phyloP scores from a whole-genome alignment of 2,329 filamentous ascomycete species.

The Colletotrichum salicis region DNA sequence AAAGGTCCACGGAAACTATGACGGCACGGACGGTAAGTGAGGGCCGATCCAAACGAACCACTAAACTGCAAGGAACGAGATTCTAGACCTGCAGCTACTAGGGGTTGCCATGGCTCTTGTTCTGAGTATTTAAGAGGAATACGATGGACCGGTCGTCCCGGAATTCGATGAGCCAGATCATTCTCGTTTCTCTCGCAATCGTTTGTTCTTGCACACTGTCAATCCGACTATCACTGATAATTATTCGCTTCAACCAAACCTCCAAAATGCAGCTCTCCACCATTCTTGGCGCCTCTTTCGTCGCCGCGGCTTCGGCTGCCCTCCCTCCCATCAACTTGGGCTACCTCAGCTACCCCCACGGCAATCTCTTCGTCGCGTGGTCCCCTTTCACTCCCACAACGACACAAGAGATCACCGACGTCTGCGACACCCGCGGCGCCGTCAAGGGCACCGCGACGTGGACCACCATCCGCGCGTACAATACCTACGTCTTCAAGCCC shows the following conservation, averaged over 20 bases:
- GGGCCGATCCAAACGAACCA: background rate
- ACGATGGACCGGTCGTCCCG: background rate
- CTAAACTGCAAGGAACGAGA: background rate
- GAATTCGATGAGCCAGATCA: background rate
- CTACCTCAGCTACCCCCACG: background rate
- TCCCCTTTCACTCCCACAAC: constrained; percentile 26
- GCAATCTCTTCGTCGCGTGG: constrained; percentile 22
- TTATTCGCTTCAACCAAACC: background rate
- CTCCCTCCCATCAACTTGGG: constrained; percentile 27
- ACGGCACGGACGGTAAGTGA: background rate
- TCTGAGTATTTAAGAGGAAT: background rate
- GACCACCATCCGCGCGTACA: constrained; percentile 5
- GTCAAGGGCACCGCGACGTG: constrained; percentile 16
- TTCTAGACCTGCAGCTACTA: background rate
- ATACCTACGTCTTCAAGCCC: constrained; percentile 15
- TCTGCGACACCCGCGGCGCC: constrained; percentile 9
- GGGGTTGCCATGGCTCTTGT: background rate
- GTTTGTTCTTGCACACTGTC: background rate
- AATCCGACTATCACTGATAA: background rate
- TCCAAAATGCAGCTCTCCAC: background rate
- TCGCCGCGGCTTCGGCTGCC: background rate
- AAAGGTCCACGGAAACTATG: background rate
- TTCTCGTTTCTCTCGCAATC: background rate
- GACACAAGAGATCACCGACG: constrained; percentile 5
- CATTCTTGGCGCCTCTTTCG: background rate